Conservation (phyloP, 108 stramenopile species). For the Phaeodactylum tricornutum region DNA sequence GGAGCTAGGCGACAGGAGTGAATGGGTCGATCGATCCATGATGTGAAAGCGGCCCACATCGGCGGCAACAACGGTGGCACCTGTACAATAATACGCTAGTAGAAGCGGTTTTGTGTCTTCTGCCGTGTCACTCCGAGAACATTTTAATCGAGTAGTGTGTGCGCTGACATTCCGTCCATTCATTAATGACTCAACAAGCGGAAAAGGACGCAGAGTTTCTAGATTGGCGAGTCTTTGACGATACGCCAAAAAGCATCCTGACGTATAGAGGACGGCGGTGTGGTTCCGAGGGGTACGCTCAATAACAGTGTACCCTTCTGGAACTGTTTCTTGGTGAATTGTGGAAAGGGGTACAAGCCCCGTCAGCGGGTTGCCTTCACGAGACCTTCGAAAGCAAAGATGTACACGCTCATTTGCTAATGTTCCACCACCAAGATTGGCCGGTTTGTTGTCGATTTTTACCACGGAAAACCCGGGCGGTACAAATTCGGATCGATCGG, state of each 20-base stretch:
- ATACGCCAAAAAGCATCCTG: constrained; percentile 62
- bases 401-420: constrained; percentile 43
- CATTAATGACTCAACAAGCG: constrained; percentile 60
- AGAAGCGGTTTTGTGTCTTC: constrained; percentile 5
- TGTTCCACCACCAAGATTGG: constrained; percentile 33
- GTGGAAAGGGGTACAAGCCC: constrained; percentile 61
- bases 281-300: constrained; percentile 70
- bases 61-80: constrained; percentile 55
- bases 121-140: too few relatives aligned
- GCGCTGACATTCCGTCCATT: constrained; percentile 16
- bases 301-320: constrained; percentile 77
- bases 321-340: constrained; percentile 49
- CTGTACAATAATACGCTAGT: constrained; percentile 74
- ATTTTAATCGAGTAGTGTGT: background rate
- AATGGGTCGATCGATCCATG: constrained; percentile 81
- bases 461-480: constrained; percentile 83
- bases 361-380: constrained; percentile 84
- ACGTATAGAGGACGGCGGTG: constrained; percentile 32
- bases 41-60: constrained; percentile 78
- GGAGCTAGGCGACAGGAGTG: constrained; percentile 61
- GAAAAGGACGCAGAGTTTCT: constrained; percentile 68
- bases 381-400: constrained; percentile 73
- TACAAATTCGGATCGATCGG: constrained; percentile 75
- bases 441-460: constrained; percentile 21
- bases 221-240: constrained; percentile 76